These are phyloP conservation scores for Trypanosoma congolense DNA, from an alignment of 208 protist genomes.

Conservation along the genomic window DNA sequence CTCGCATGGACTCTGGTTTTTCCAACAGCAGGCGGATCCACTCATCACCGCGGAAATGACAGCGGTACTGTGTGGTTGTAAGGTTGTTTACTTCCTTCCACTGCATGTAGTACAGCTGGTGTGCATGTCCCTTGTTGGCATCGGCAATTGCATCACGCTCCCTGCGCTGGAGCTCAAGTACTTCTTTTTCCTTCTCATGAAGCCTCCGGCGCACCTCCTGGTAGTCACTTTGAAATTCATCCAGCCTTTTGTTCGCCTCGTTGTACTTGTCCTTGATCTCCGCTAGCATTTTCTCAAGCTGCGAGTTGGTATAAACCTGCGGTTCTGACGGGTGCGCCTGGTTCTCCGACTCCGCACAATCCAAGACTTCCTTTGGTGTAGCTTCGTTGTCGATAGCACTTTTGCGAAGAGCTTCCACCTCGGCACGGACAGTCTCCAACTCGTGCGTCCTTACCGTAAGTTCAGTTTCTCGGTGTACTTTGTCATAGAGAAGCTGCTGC, in stretches of 20 bases:
- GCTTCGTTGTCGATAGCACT: background rate
- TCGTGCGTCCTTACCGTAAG: constrained; percentile 1
- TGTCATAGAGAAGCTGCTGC: constrained; percentile 14
- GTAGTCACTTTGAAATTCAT: constrained; percentile 13
- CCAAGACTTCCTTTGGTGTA: background rate
- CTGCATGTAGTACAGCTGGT: background rate
- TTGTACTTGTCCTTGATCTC: constrained; percentile 4
- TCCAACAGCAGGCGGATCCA: constrained; percentile 25
- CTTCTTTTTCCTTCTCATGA: constrained; percentile 12
- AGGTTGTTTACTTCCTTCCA: constrained; percentile 19
- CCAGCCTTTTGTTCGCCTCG: constrained; percentile 5
- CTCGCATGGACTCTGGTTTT: constrained; percentile 39
- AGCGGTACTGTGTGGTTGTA: constrained; percentile 35
- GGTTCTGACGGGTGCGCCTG: background rate
- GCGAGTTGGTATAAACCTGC: background rate
- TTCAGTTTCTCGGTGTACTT: constrained; percentile 10
- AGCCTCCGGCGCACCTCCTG: background rate
- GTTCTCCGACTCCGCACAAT: background rate
- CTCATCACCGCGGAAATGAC: constrained; percentile 34
- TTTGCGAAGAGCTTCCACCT: constrained; percentile 3
- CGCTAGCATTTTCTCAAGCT: constrained; percentile 2
- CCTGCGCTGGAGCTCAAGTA: constrained; percentile 13
- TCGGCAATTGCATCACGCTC: background rate
- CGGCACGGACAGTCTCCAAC: background rate
- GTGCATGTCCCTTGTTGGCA: background rate